Conservation (phyloP, 2,329 filamentous ascomycete species). For the Xylariomycetidae sp. region DNA sequence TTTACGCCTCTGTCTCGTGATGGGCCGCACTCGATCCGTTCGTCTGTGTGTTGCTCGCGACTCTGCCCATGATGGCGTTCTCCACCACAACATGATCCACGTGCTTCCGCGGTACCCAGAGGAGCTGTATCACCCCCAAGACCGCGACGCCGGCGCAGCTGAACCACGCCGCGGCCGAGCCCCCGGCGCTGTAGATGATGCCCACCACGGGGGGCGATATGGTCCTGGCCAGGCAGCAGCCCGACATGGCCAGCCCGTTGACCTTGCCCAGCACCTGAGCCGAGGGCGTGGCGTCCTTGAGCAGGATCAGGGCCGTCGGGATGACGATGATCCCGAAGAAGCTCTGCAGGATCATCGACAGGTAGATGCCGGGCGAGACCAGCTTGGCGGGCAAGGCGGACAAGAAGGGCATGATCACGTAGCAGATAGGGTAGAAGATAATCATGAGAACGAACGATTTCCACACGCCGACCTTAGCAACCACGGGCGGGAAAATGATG, state of each 20-base stretch:
- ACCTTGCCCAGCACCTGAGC: slow-evolving; percentile 62
- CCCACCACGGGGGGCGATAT: slow-evolving; percentile 65
- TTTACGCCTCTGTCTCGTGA: no score
- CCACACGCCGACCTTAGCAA: slow-evolving; percentile 63
- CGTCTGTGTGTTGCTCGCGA: slow-evolving; percentile 8
- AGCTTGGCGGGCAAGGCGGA: slow-evolving; percentile 49
- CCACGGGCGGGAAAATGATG: slow-evolving; percentile 62
- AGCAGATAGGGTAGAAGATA: slow-evolving; percentile 60
- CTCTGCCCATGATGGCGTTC: slow-evolving; percentile 10
- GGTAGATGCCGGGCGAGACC: slow-evolving; percentile 59
- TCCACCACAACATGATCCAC: slow-evolving; percentile 15
- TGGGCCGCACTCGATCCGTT: no score
- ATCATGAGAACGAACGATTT: slow-evolving; percentile 61
- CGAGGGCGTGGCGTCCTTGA: slow-evolving; percentile 67
- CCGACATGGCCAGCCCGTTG: slow-evolving; percentile 68
- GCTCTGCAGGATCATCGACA: slow-evolving; percentile 61
- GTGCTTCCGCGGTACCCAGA: slow-evolving; percentile 27
- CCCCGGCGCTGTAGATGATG: slow-evolving; percentile 60
- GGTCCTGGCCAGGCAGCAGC: slow-evolving; percentile 66
- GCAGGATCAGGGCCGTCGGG: slow-evolving; percentile 63
- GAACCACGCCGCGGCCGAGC: slow-evolving; percentile 37
- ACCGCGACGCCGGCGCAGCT: slow-evolving; percentile 29
- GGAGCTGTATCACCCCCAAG: slow-evolving; percentile 24
- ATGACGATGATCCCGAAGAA: slow-evolving; percentile 65
- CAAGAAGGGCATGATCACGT: slow-evolving; percentile 66